Percentiles rank a stretch among this genome's conserved stretches.
These are phyloP conservation scores for Magnusiomyces ingens DNA, from an alignment of 1,139 yeast species.

Conservation along the genomic window DNA sequence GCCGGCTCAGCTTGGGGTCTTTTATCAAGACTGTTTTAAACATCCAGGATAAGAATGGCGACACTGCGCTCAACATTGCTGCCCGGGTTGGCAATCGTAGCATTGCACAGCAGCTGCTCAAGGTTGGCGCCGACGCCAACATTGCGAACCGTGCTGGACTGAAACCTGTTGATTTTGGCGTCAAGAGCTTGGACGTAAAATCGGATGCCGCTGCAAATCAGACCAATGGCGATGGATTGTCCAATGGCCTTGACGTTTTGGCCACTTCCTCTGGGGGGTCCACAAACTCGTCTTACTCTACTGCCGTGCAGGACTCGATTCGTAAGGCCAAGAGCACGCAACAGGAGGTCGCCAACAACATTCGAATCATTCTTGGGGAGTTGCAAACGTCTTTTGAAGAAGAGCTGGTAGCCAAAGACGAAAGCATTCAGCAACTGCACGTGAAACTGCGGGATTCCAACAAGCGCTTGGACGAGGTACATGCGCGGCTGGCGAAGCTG, in stretches of 20 bases:
- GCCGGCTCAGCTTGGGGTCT: conserved; percentile 49
- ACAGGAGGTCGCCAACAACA: conserved; percentile 31
- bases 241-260: not conserved
- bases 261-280: not conserved
- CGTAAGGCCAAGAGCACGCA: conserved; percentile 31
- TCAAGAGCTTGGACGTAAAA: conserved; percentile 24
- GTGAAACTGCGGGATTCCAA: conserved; percentile 45
- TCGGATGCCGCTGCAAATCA: not conserved
- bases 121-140: conserved; percentile 77
- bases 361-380: conserved; percentile 29
- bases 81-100: conserved; percentile 81
- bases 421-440: conserved; percentile 42
- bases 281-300: not conserved
- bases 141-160: conserved; percentile 79
- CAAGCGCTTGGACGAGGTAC: conserved; percentile 38
- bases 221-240: not conserved
- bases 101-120: conserved; percentile 72
- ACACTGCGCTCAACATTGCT: conserved; percentile 79
- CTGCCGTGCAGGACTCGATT: conserved; percentile 3
- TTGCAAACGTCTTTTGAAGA: conserved; percentile 42
- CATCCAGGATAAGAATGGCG: conserved; percentile 77
- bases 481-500: conserved; percentile 41
- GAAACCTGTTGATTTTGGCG: conserved; percentile 80
- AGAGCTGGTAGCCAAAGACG: conserved; percentile 43
- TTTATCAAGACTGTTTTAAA: conserved; percentile 64